phyloP scores from a whole-genome alignment of 768 basidiomycete species.

The Mycena vitilis region DNA sequence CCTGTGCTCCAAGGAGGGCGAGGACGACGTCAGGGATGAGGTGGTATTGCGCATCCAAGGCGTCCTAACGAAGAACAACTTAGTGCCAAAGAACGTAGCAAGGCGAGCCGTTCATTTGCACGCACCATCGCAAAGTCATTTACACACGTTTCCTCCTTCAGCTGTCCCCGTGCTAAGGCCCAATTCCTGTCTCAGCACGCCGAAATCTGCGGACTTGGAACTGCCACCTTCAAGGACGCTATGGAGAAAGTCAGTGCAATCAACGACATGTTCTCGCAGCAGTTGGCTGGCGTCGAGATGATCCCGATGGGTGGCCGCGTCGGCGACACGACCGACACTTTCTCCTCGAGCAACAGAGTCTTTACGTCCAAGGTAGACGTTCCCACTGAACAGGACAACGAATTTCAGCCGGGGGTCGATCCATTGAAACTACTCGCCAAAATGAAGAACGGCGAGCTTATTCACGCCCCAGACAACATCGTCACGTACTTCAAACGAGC shows the following conservation, averaged over 20 bases:
- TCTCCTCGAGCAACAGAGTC: not conserved
- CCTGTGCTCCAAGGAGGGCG: not conserved
- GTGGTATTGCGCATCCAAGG: not conserved
- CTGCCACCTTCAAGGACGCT: not conserved
- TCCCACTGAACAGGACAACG: not conserved
- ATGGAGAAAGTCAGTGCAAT: not conserved
- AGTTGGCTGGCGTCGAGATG: not conserved
- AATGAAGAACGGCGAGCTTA: not conserved
- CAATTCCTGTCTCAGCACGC: not conserved
- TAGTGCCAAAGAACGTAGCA: not conserved
- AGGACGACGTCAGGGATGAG: not conserved
- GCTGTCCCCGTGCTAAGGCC: not conserved
- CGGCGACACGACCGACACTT: not conserved
- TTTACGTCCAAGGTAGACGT: too few species aligned
- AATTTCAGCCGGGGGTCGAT: not conserved
- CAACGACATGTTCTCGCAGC: not conserved
- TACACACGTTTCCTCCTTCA: not conserved
- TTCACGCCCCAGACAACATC: slow-evolving; percentile 5
- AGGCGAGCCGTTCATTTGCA: too few species aligned
- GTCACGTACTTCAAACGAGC: not conserved
- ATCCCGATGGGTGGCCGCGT: not conserved
- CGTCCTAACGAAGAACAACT: not conserved
- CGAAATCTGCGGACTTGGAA: not conserved
- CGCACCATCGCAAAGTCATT: too few species aligned
- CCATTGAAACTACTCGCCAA: not conserved